Base-by-base conservation (phyloP, 2,329 filamentous ascomycete genomes). In the Dactylellina cionopaga region DNA sequence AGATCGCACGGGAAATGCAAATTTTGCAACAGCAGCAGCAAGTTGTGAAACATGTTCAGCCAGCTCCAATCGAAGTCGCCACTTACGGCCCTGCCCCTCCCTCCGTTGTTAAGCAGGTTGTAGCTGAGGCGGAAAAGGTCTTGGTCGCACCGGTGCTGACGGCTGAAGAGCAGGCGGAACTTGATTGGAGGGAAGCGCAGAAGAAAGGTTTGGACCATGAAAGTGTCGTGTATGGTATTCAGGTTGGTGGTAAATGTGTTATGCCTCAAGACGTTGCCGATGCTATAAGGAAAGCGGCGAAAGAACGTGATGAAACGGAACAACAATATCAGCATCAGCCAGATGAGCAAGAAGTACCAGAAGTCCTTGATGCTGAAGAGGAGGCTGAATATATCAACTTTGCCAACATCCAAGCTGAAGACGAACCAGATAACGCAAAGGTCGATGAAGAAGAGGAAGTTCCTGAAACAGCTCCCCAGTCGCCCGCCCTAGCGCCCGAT, bases 241-340 rank as follows among this genome's bases (percentile, higher is more conserved):
- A 66, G 24, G 68, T 73, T 37, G 68, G 68, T 24, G 68, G 68
- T 0, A 60, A 66, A 29, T 73, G 68, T 43, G 68, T 73, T 11
- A 65, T 73, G 59, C 44, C 59, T 22, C 13, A 73, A n/a, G 62
- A 73, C 9, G 68, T 73, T 47, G 52, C 68, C 13, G 46, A 49
- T 3, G 68, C 68, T 35, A 73, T 73, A 58, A 59, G 68, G 31
- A 22, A 33, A 13, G 68, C 68, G 4, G 68, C 59, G 19, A 37
- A 46, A 5, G 68, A 73, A 43, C 59, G 62, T 11, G 68, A 49
- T 2, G 52, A 5, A 4, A 15, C 49, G 15, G 49, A 39, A 15
- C 19, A 39, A 15, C 19, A 19, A 2, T 35, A 49, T 6, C 27
- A 27, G 11, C 5, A 22, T 3, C 1, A 15, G 9, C 4, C 27